phyloP scores from a whole-genome alignment of 306 rosid species.

The Hippophae gyantsensis region DNA sequence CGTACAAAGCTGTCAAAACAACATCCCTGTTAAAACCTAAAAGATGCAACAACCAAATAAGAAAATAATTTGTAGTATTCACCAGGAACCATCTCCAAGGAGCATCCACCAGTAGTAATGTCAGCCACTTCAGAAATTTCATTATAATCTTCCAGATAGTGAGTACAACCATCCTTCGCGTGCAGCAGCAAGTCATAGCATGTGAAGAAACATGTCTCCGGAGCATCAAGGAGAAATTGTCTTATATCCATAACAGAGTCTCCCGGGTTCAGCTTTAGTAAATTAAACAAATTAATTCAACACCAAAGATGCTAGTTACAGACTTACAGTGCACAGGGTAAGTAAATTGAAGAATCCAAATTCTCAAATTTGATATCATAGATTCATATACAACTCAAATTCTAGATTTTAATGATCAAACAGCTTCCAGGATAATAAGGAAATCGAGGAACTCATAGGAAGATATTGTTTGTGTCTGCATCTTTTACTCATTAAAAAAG shows the following conservation, averaged over 20 bases:
- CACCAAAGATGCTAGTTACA: background rate
- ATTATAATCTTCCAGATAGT: constrained; percentile 84
- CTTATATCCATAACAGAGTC: constrained; percentile 96
- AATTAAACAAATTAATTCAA: constrained; percentile 19
- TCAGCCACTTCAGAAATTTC: constrained; percentile 98
- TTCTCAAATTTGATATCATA: background rate
- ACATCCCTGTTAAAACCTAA: constrained; percentile 25
- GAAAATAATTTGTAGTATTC: constrained; percentile 13
- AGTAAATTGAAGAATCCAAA: constrained; percentile 2
- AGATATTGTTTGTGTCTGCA: background rate
- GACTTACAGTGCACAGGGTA: background rate
- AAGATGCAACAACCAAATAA: constrained; percentile 3
- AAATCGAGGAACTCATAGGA: constrained; percentile 1
- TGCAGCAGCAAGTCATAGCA: constrained; percentile 88
- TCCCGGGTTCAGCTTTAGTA: constrained; percentile 83
- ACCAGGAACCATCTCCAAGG: constrained; percentile 99
- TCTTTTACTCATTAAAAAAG: background rate
- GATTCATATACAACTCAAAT: too few relatives aligned
- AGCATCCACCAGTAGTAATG: constrained; percentile 87
- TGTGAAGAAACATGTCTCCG: constrained; percentile 91
- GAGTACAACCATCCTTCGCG: constrained; percentile 72
- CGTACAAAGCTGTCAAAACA: constrained; percentile 74
- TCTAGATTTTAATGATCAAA: background rate
- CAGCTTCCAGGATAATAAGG: background rate
- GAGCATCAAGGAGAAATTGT: constrained; percentile 96